These are phyloP conservation scores for Eucalyptus polybractea DNA, from an alignment of 345 rosid genomes.

Conservation along the genomic window DNA sequence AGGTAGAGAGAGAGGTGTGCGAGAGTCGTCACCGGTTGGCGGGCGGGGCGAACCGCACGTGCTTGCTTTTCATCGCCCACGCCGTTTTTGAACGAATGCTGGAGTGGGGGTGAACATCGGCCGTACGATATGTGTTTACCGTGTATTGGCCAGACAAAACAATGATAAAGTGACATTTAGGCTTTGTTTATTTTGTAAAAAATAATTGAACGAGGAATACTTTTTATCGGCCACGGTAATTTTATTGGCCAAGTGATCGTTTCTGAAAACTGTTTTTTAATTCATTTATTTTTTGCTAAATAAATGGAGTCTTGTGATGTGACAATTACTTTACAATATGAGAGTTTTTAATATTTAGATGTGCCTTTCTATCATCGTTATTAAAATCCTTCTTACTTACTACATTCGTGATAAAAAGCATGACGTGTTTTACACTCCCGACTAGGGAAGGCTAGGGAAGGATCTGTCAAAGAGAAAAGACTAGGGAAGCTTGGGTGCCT, in stretches of 20 bases:
- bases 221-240: fast-evolving
- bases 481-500: not conserved
- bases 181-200: fast-evolving
- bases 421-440: not conserved
- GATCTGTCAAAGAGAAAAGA: too few species aligned
- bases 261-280: too few species aligned
- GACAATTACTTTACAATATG: not conserved
- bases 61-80: not conserved
- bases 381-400: not conserved
- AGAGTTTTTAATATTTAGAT: not conserved
- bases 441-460: too few species aligned
- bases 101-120: too few species aligned
- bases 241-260: too few species aligned
- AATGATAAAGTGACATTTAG: not conserved
- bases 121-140: not conserved
- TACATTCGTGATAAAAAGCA: too few species aligned
- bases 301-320: fast-evolving
- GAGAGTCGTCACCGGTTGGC: not conserved
- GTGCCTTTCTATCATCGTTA: not conserved
- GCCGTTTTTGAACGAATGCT: not conserved
- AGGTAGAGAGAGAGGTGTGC: not conserved
- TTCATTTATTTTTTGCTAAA: too few species aligned
- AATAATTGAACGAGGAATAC: not conserved
- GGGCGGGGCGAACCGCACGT: not conserved
- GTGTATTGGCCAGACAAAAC: not conserved